These are phyloP conservation scores for Daedaleopsis sinensis DNA, from an alignment of 768 basidiomycete genomes.

Conservation along the genomic window DNA sequence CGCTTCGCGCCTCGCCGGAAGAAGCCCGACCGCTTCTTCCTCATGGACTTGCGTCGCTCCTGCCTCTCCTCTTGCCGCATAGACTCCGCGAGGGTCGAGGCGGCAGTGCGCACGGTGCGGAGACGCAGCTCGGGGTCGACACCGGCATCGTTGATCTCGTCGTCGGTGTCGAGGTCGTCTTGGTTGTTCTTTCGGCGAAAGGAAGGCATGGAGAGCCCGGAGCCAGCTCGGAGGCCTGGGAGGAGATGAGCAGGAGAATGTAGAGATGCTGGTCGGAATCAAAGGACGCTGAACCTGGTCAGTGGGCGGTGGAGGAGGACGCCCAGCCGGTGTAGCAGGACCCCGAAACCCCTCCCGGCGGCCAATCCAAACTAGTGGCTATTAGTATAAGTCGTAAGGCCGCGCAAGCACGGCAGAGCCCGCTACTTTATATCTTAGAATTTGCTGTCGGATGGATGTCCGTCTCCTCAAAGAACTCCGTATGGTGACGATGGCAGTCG, in stretches of 20 bases:
- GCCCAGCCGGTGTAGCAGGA: conserved; percentile 16
- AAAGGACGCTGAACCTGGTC: conserved; percentile 14
- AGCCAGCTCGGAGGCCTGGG: conserved; percentile 19
- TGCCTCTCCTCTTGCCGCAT: conserved; percentile 77
- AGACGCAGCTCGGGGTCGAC: conserved; percentile 88
- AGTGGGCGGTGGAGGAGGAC: conserved; percentile 15
- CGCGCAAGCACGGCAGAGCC: too few relatives aligned
- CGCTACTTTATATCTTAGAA: too few relatives aligned
- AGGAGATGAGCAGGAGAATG: neutral
- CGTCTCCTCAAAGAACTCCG: too few relatives aligned
- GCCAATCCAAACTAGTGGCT: too few relatives aligned
- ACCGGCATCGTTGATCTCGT: conserved; percentile 59
- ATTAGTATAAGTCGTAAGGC: too few relatives aligned
- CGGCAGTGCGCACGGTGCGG: conserved; percentile 91
- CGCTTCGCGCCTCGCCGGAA: conserved; percentile 57
- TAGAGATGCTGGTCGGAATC: conserved; percentile 12
- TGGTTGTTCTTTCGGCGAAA: conserved; percentile 41
- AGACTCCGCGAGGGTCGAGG: conserved; percentile 87
- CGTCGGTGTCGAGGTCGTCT: conserved; percentile 44
- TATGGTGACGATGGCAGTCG: too few relatives aligned
- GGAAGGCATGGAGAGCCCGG: conserved; percentile 36
- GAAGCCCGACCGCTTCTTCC: conserved; percentile 56
- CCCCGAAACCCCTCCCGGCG: conserved; percentile 11
- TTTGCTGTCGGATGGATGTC: too few relatives aligned
- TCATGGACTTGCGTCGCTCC: conserved; percentile 52